Evolutionary conservation across 2,329 filamentous ascomycete species (phyloP), one percentile per base, ranked within the genome.

Genomic region (Erysiphe pulchra): DNA sequence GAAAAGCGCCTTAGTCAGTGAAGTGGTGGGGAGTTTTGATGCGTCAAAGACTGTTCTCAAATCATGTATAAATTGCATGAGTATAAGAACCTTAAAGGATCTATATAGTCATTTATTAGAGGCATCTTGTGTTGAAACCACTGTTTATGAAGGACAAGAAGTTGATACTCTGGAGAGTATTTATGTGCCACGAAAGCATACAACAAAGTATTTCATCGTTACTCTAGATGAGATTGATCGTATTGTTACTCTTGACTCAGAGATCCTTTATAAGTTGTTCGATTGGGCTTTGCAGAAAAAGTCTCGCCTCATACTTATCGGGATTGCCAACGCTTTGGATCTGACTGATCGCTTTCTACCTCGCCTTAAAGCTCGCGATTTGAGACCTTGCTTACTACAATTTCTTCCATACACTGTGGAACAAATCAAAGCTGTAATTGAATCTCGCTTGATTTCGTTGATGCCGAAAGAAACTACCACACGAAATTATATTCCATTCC

Each of bases 201-300:
- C 61, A 2, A 60, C 65, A 2, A 63, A 67, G 16, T 70, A 81
- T 12, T 92, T 80, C 56, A 60, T 95, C n/a, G 75, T 98, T 30
- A 80, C 84, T 1, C 66, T 98, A 47, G 90, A 98, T 56, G 90
- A 98, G 63, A 87, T 98, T 49, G 90, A 98, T 56, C 82, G 92
- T 56, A 76, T 98, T 44, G 68, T 98, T 37, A 87, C 82, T 1
- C 68, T 93, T 50, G 87, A 94, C 53, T 66, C 90, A 48, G 84
- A 92, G 53, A 79, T 90, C 46, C 67, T 98, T 13, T 94, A 95
- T 62, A 80, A 76, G 50, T 67, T 98, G n/a, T 94, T 98, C 53
- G 86, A 94, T 59, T 95, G 87, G 86, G 92, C 90, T 1, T 66
- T 98, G 55, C 74, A 83, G 50, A 76, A 76, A 50, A 72, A 73